Evolutionary conservation across 345 rosid genomes (phyloP).

Genomic region (Dipteronia dyeriana): DNA sequence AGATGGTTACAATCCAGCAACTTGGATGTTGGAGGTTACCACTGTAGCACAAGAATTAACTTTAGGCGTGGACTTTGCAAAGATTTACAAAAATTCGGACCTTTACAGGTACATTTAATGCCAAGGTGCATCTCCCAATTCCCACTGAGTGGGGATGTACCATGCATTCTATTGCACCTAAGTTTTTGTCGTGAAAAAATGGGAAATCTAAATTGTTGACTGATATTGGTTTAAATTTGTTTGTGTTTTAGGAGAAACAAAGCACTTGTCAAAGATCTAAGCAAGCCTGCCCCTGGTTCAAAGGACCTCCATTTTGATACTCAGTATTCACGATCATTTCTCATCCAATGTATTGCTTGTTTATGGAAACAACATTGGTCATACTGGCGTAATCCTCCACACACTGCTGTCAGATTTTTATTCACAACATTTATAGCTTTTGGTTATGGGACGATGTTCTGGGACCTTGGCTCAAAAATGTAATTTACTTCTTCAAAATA

Average conservation of each 20-base stretch:
- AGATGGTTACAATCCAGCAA: constrained; percentile 53
- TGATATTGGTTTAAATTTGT: not conserved
- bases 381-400: constrained; percentile 48
- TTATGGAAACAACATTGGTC: constrained; percentile 56
- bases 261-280: constrained; percentile 37
- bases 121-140: too few species aligned
- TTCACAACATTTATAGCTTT: constrained; percentile 31
- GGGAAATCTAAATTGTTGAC: too few species aligned
- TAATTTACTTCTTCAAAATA: constrained; percentile 13
- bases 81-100: constrained; percentile 38
- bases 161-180: too few species aligned
- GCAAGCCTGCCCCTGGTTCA: constrained; percentile 37
- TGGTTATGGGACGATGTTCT: constrained; percentile 40
- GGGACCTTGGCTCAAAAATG: constrained; percentile 38
- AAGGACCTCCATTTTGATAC: constrained; percentile 45
- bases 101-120: constrained; percentile 32
- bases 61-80: constrained; percentile 44
- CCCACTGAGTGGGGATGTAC: too few species aligned
- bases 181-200: too few species aligned
- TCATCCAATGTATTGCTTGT: constrained; percentile 40
- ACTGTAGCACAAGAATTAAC: constrained; percentile 35
- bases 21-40: constrained; percentile 57
- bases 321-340: constrained; percentile 35
- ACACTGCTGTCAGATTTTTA: constrained; percentile 38
- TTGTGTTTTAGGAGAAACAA: constrained; percentile 35